These are phyloP conservation scores for Orbilia javanica DNA, from an alignment of 2,329 filamentous ascomycete species.

Conservation along the genomic window DNA sequence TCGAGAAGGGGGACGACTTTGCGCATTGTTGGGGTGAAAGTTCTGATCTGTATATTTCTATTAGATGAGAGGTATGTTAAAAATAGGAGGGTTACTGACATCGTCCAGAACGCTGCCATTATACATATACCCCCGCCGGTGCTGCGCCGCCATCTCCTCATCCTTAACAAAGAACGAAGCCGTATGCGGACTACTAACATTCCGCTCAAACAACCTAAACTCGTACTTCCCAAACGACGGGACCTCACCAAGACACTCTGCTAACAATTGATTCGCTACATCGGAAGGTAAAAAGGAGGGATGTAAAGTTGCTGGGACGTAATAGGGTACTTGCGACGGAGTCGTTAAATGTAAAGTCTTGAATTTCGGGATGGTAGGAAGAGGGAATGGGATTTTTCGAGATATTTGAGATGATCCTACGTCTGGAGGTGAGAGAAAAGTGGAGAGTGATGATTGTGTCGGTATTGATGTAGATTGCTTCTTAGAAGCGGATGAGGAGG, in stretches of 20 bases:
- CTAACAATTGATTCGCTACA: constrained; percentile 79
- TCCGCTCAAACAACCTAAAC: constrained; percentile 89
- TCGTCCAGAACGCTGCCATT: constrained; percentile 77
- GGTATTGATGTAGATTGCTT: constrained; percentile 26
- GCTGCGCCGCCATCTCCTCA: constrained; percentile 25
- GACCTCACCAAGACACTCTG: constrained; percentile 81
- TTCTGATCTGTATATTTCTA: constrained; percentile 67
- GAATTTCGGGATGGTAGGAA: constrained; percentile 72
- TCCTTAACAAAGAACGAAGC: constrained; percentile 81
- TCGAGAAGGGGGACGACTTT: constrained; percentile 78
- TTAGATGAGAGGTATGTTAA: not conserved
- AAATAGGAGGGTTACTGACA: not conserved
- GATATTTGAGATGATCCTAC: constrained; percentile 61
- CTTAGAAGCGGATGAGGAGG: constrained; percentile 62
- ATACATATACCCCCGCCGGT: constrained; percentile 78
- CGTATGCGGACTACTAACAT: constrained; percentile 89
- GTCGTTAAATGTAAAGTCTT: constrained; percentile 86
- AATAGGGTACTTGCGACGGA: constrained; percentile 84
- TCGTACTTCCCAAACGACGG: constrained; percentile 72
- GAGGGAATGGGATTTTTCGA: constrained; percentile 69
- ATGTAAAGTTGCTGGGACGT: constrained; percentile 84
- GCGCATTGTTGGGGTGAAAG: constrained; percentile 81
- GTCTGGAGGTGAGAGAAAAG: constrained; percentile 47
- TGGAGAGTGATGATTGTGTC: constrained; percentile 60
- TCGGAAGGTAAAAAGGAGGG: constrained; percentile 85